phyloP scores from a whole-genome alignment of 2,329 filamentous ascomycete genomes.

The Aspergillus spinulosporus region DNA sequence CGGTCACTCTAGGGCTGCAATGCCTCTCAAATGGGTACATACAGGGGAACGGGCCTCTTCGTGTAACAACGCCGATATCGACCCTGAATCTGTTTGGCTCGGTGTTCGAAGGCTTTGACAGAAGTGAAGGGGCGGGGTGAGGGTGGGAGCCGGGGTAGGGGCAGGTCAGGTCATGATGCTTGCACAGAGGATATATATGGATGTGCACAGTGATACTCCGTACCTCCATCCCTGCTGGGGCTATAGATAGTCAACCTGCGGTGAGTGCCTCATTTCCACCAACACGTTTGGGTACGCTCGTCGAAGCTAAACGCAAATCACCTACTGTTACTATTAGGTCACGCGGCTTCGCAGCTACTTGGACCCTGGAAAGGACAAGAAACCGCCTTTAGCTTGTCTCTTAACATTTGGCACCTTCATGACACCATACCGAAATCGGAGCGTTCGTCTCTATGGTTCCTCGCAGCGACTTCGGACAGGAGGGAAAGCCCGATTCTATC shows the following conservation, averaged over 20 bases:
- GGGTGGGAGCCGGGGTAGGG: background rate
- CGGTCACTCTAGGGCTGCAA: background rate
- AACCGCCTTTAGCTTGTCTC: background rate
- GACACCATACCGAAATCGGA: background rate
- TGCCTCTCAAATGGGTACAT: background rate
- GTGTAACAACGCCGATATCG: constrained; percentile 3
- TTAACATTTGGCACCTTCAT: background rate
- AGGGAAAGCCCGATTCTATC: background rate
- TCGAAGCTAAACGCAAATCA: too few species aligned
- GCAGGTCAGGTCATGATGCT: background rate
- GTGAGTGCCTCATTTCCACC: background rate
- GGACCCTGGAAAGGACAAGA: too few species aligned
- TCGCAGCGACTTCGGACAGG: background rate
- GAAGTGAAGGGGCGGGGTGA: background rate
- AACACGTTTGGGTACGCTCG: too few species aligned
- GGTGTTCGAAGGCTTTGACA: background rate
- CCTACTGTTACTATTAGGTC: too few species aligned
- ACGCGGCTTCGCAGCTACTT: too few species aligned
- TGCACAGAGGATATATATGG: background rate
- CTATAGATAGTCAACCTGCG: background rate
- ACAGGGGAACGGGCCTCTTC: constrained; percentile 1
- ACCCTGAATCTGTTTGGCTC: constrained; percentile 2
- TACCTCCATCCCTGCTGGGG: background rate
- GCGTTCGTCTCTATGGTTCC: background rate
- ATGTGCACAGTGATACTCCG: background rate